Evolutionary conservation across 169 alveolate genomes (phyloP), one percentile per base, ranked within the genome.

Genomic region (Cyclospora cayetanensis): DNA sequence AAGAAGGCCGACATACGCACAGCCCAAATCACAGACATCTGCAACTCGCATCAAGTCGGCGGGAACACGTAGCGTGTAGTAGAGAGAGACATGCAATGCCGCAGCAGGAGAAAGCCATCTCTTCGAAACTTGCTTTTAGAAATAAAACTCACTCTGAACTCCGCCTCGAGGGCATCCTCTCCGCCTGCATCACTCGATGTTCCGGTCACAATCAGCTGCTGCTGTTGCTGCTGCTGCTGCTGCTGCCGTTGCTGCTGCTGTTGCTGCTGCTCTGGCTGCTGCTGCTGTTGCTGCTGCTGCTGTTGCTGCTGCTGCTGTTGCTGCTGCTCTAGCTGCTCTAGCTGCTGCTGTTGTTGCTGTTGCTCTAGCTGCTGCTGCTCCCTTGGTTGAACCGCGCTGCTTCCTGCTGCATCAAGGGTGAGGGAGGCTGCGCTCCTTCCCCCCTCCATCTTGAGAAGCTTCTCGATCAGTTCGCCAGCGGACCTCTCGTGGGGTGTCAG

Each of bases 101-200:
- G 1, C 60, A 46, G 1, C 60, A 1, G 60, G 60, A 46, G 25
- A 46, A 46, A 46, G 60, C 60, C 20, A 46, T 46, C 11, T 0
- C 60, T 46, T 22, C 60, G 1, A 46, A 46, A 46, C 1, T 22
- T 46, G 20, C 1, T 15, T 46, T 46, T 22, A 46, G 11, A 46
- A 22, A 1, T 1, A 0, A 22, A 46, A 12, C 83, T 3, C 39
- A 70, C 83, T 35, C 39, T 70, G 25, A 70, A 70, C 34, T 70
- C 83, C 55, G 35, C 83, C 20, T 70, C 83, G 35, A 70, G 83
- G 25, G 83, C 50, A 29, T 70, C 25, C 25, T 70, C 83, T 22
- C 39, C 83, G 20, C 29, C 9, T 2, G 34, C 55, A 2, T 27
- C 55, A 31, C 22, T 31, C 35, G 53, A 9, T 15, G 55, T 18